Conservation (phyloP, 2,329 filamentous ascomycete species). For the Metarhizium album region DNA sequence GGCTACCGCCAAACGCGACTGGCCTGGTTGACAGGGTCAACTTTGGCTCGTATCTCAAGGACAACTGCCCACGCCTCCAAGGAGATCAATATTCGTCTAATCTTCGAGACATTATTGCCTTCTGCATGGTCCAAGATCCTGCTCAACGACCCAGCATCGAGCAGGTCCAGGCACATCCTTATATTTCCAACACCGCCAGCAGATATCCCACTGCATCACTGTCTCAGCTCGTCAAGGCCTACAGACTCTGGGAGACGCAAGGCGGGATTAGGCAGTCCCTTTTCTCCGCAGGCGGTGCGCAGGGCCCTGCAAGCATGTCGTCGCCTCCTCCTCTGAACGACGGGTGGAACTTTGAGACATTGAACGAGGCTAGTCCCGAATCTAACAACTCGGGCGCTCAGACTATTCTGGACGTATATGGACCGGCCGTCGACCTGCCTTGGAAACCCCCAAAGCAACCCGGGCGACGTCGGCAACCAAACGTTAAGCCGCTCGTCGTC, state of each 20-base stretch:
- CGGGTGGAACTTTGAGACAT: conserved; percentile 59
- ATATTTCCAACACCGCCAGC: conserved; percentile 50
- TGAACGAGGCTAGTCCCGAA: conserved; percentile 49
- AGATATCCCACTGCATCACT: conserved; percentile 54
- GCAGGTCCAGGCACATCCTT: conserved; percentile 57
- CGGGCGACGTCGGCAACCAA: conserved; percentile 46
- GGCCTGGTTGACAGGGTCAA: conserved; percentile 36
- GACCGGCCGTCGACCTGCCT: conserved; percentile 42
- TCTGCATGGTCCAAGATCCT: conserved; percentile 60
- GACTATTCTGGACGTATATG: conserved; percentile 50
- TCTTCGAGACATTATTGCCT: conserved; percentile 59
- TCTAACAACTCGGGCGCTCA: conserved; percentile 41
- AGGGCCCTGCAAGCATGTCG: conserved; percentile 34
- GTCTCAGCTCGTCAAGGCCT: conserved; percentile 56
- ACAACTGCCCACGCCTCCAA: conserved; percentile 56
- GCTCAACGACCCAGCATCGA: conserved; percentile 58
- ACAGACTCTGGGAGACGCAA: conserved; percentile 62
- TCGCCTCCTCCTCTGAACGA: conserved; percentile 38
- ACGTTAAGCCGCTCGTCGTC: conserved; percentile 32
- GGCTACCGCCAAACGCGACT: conserved; percentile 60
- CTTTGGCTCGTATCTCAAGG: conserved; percentile 46
- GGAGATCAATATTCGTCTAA: conserved; percentile 59
- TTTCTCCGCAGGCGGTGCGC: conserved; percentile 48
- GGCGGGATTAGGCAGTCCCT: conserved; percentile 61
- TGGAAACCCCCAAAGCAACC: conserved; percentile 36